Evolutionary conservation across 805 yeast species (phyloP).

Genomic region (Metschnikowia gelsemii): DNA sequence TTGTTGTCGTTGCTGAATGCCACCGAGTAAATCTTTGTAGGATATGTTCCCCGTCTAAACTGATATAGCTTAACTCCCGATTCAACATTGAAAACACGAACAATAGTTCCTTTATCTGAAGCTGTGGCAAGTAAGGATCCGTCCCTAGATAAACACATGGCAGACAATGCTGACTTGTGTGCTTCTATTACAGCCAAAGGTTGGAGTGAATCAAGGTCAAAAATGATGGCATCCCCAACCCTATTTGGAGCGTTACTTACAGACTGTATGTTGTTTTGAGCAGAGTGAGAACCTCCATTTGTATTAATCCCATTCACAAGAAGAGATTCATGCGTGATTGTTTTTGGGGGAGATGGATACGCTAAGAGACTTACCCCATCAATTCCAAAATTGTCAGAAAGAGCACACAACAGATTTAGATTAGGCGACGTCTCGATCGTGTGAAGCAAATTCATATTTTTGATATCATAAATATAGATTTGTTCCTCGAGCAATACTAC

Average conservation of each 20-base stretch:
- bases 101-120: constrained; percentile 84
- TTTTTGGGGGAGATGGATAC: constrained; percentile 75
- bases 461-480: constrained; percentile 43
- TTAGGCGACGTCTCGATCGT: constrained; percentile 47
- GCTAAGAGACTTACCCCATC: constrained; percentile 55
- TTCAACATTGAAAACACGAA: constrained; percentile 72
- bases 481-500: constrained; percentile 44
- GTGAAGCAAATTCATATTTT: constrained; percentile 42
- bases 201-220: constrained; percentile 69
- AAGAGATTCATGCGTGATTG: constrained; percentile 43
- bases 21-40: constrained; percentile 74
- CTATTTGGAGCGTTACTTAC: constrained; percentile 44
- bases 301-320: constrained; percentile 41
- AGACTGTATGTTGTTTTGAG: constrained; percentile 39
- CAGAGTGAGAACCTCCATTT: constrained; percentile 41
- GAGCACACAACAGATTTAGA: constrained; percentile 55
- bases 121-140: constrained; percentile 87
- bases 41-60: constrained; percentile 83
- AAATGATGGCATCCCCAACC: constrained; percentile 73
- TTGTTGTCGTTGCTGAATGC: constrained; percentile 69
- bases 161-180: constrained; percentile 74
- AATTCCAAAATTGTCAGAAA: constrained; percentile 42
- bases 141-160: constrained; percentile 65
- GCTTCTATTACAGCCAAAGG: constrained; percentile 84
- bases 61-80: constrained; percentile 65